These are phyloP conservation scores for Lachnellula occidentalis DNA, from an alignment of 2,329 filamentous ascomycete genomes.

Conservation along the genomic window DNA sequence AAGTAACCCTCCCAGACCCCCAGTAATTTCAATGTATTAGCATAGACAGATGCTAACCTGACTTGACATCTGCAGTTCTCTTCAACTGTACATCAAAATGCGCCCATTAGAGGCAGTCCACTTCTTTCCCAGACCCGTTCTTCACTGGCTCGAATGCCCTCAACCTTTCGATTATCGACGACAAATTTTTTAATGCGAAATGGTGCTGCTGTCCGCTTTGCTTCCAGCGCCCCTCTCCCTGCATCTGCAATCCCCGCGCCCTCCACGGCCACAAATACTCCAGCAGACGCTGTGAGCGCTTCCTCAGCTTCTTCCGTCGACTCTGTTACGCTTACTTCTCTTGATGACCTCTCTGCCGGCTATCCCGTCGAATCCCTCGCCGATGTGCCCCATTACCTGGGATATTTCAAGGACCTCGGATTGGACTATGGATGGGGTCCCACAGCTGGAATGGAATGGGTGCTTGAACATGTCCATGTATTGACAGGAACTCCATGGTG, in stretches of 20 bases:
- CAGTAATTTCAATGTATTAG: conserved; percentile 4
- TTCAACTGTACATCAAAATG: conserved; percentile 26
- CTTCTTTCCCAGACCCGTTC: conserved; percentile 20
- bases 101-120: conserved; percentile 20
- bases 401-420: conserved; percentile 76
- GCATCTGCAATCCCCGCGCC: conserved; percentile 7
- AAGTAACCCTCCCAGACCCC: conserved; percentile 17
- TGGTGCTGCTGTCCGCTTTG: conserved; percentile 23
- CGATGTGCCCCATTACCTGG: conserved; percentile 55
- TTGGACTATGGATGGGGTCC: conserved; percentile 84
- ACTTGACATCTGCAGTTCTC: conserved; percentile 27
- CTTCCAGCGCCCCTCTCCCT: conserved; percentile 22
- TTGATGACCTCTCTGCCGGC: conserved; percentile 19
- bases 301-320: conserved; percentile 7
- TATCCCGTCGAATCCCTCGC: conserved; percentile 15
- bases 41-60: no score
- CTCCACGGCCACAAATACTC: conserved; percentile 6
- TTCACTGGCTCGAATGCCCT: conserved; percentile 13
- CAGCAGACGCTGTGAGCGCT: conserved; percentile 7
- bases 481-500: conserved; percentile 75
- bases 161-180: conserved; percentile 13
- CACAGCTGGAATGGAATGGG: conserved; percentile 66
- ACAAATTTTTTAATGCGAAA: conserved; percentile 22
- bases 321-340: conserved; percentile 7
- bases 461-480: conserved; percentile 79